phyloP scores from a whole-genome alignment of 2,329 filamentous ascomycete species.

The Epichloe scottii region DNA sequence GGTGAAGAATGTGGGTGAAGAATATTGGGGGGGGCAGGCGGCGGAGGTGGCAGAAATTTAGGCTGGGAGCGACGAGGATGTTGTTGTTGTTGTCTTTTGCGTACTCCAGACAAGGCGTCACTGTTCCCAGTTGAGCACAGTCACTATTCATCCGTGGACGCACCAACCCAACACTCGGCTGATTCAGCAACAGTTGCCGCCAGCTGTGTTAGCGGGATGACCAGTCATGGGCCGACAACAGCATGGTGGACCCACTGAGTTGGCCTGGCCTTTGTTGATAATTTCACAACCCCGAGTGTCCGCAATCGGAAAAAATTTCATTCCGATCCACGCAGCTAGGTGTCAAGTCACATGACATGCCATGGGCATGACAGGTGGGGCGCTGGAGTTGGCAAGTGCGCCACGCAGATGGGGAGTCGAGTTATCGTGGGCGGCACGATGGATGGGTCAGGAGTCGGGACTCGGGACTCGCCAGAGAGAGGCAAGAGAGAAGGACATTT shows the following conservation, averaged over 20 bases:
- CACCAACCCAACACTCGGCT: too few species aligned
- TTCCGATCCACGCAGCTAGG: background rate
- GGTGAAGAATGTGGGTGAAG: constrained; percentile 5
- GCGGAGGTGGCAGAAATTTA: constrained; percentile 13
- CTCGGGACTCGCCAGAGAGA: background rate
- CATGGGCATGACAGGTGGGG: background rate
- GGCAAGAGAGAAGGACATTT: background rate
- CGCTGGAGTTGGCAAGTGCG: background rate
- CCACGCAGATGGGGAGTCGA: background rate
- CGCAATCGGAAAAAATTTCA: background rate
- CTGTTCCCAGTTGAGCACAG: background rate
- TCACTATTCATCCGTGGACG: too few species aligned
- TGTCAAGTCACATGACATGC: constrained; percentile 1
- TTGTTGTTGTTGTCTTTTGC: constrained; percentile 5
- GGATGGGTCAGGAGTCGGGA: background rate
- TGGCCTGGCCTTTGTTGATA: background rate
- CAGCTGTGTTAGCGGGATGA: too few species aligned
- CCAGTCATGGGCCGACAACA: background rate
- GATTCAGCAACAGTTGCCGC: too few species aligned
- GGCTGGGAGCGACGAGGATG: constrained; percentile 2
- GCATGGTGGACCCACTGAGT: background rate
- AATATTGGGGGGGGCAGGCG: background rate
- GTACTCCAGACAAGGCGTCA: background rate
- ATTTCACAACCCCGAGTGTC: background rate
- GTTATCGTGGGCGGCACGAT: background rate